These are phyloP conservation scores for Mycena kentingensis DNA, from an alignment of 768 basidiomycete species.

Conservation along the genomic window DNA sequence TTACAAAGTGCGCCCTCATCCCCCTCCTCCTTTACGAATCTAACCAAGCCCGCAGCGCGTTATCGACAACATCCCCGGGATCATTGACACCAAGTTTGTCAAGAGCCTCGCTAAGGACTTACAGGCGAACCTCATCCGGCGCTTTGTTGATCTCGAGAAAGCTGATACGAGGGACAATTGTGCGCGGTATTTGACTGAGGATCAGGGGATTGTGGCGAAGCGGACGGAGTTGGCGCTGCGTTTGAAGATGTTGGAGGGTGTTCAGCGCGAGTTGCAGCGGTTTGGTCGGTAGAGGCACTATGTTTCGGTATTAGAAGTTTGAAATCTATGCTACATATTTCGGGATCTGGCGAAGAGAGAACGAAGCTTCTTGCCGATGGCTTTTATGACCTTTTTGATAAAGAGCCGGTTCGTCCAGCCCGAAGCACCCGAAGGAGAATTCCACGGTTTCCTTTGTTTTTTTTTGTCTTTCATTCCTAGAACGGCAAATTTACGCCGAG, in stretches of 20 bases:
- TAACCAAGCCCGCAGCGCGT: slow-evolving; percentile 27
- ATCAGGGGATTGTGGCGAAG: slow-evolving; percentile 29
- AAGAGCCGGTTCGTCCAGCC: too few relatives aligned
- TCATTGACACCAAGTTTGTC: slow-evolving; percentile 17
- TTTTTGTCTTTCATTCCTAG: too few relatives aligned
- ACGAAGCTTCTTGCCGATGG: too few relatives aligned
- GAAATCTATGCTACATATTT: too few relatives aligned
- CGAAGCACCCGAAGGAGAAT: too few relatives aligned
- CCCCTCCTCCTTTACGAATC: neutral
- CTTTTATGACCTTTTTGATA: too few relatives aligned
- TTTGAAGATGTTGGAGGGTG: slow-evolving; percentile 32
- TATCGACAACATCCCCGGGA: slow-evolving; percentile 35
- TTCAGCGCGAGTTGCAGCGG: slow-evolving; percentile 31
- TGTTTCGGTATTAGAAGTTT: too few relatives aligned
- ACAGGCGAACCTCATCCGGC: slow-evolving; percentile 23
- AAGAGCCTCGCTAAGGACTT: slow-evolving; percentile 18
- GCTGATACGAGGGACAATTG: slow-evolving; percentile 27
- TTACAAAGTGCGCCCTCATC: neutral
- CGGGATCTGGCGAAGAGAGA: too few relatives aligned
- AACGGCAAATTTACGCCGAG: too few relatives aligned
- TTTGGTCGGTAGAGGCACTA: slow-evolving; percentile 30
- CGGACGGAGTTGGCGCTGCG: slow-evolving; percentile 29
- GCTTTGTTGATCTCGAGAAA: slow-evolving; percentile 25
- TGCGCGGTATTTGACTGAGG: slow-evolving; percentile 39
- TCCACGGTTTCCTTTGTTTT: too few relatives aligned